Base-by-base conservation (phyloP, 2,329 filamentous ascomycete genomes). In the Mycocentrospora acerina region DNA sequence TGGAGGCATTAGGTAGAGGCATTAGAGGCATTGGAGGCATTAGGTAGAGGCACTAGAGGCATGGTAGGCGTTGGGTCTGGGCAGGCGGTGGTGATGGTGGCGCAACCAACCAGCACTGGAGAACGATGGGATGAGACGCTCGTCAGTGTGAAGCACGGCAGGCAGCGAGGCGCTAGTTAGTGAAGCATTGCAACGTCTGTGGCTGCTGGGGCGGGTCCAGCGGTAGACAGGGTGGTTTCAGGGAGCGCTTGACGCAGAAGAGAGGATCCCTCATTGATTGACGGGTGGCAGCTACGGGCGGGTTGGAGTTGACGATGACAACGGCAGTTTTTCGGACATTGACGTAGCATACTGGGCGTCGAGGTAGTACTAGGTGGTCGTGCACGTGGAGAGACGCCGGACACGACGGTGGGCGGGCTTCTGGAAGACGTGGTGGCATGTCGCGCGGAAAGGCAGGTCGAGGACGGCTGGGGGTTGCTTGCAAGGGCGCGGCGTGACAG, bases 381-480 rank as follows among this genome's bases (percentile, higher is more conserved):
- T 17, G 13, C 39, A 37, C 18, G 31, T 34, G 32, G 32, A 26
- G 10, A 11, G 28, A 35, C 32, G 33, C 32, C 29, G 36, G 39
- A 33, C 32, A 22, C 32, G 13, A n/a, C 27, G 40, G 32, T 35
- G 40, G 35, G 35, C 31, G 40, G 40, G 28, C 18, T 32, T 29
- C 24, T 43, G 32, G 40, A 35, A 35, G 32, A 24, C 32, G 28
- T 31, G 24, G 35, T 29, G 32, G 19, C 5, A 22, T 17, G 28
- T 25, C 13, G 36, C 36, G 32, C 30, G 19, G 24, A 27, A 11
- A 4, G 11, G 25, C 11, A 12, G 25, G 6, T 5, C 4, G 25
- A 5, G 19, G 40, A 9, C 19, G 19, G 9, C 5, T 9, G 5
- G 19, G 19, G 19, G 19, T 22, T 22, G 19, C 19, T 22, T 22